Evolutionary conservation across 805 yeast genomes (phyloP).

Genomic region (Candida berthetii): DNA sequence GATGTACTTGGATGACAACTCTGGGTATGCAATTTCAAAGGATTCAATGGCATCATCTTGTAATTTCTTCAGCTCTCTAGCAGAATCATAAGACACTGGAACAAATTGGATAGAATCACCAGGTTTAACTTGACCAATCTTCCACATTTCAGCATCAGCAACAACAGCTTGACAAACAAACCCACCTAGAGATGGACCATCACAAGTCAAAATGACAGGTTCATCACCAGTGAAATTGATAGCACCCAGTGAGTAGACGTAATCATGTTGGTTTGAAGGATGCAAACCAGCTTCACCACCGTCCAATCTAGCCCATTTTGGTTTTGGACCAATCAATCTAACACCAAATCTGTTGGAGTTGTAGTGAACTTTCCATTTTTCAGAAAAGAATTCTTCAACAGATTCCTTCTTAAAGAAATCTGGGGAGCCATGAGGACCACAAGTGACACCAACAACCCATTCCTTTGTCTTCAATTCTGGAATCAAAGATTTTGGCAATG

Average conservation of each 20-base stretch:
- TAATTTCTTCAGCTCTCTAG: conserved; percentile 51
- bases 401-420: conserved; percentile 83
- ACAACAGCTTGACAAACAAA: conserved; percentile 97
- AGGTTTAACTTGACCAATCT: conserved; percentile 95
- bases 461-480: conserved; percentile 21
- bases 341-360: conserved; percentile 97
- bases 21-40: conserved; percentile 34
- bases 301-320: conserved; percentile 91
- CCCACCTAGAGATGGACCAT: conserved; percentile 97
- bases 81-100: conserved; percentile 66
- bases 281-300: conserved; percentile 99
- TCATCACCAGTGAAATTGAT: conserved; percentile 98
- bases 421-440: conserved; percentile 98
- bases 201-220: conserved; percentile 94
- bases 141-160: conserved; percentile 96
- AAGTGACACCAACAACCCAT: conserved; percentile 90
- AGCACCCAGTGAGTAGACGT: conserved; percentile 94
- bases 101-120: conserved; percentile 82
- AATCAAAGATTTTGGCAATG: conserved; percentile 44
- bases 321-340: conserved; percentile 91
- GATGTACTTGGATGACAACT: conserved; percentile 17
- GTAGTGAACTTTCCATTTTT: conserved; percentile 92
- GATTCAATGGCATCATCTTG: conserved; percentile 50
- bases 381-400: conserved; percentile 65
- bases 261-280: conserved; percentile 98